These are phyloP conservation scores for Hirsutella thompsonii DNA, from an alignment of 2,329 filamentous ascomycete genomes.

Conservation along the genomic window DNA sequence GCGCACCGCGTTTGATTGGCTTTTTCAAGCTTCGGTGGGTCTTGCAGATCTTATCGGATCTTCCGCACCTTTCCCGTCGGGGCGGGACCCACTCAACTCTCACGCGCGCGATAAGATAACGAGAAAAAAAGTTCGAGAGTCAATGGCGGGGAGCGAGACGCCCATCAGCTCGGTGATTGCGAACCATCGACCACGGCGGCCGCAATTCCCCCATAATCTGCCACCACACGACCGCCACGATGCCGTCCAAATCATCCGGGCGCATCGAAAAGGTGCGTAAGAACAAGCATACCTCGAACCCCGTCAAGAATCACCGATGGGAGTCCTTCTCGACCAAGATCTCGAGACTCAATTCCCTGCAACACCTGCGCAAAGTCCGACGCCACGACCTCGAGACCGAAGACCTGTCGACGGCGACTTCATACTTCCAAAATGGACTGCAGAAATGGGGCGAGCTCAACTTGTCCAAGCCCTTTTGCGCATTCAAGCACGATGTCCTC, in stretches of 20 bases:
- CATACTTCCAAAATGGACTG: constrained; percentile 72
- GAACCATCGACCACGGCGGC: neutral
- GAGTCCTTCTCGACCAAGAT: constrained; percentile 86
- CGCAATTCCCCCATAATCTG: neutral
- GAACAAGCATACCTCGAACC: constrained; percentile 56
- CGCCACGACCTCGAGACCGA: constrained; percentile 72
- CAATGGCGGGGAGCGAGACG: neutral
- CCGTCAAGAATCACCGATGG: constrained; percentile 77
- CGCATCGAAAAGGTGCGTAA: constrained; percentile 58
- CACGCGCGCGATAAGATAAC: neutral
- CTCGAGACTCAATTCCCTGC: constrained; percentile 75
- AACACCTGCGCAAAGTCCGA: constrained; percentile 82
- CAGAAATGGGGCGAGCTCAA: constrained; percentile 90
- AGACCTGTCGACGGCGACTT: constrained; percentile 64
- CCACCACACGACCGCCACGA: constrained; percentile 28
- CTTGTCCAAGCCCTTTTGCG: constrained; percentile 65
- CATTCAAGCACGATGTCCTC: constrained; percentile 62
- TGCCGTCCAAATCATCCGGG: constrained; percentile 50
- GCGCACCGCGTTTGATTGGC: constrained; percentile 20
- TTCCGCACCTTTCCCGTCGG: constrained; percentile 17
- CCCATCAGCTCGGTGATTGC: neutral
- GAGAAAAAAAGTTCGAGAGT: neutral
- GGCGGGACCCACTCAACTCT: neutral
- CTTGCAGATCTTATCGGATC: constrained; percentile 19
- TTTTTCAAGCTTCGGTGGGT: constrained; percentile 3